These are phyloP conservation scores for Chalciporus pseudorubinellus DNA, from an alignment of 768 basidiomycete genomes.

Conservation along the genomic window DNA sequence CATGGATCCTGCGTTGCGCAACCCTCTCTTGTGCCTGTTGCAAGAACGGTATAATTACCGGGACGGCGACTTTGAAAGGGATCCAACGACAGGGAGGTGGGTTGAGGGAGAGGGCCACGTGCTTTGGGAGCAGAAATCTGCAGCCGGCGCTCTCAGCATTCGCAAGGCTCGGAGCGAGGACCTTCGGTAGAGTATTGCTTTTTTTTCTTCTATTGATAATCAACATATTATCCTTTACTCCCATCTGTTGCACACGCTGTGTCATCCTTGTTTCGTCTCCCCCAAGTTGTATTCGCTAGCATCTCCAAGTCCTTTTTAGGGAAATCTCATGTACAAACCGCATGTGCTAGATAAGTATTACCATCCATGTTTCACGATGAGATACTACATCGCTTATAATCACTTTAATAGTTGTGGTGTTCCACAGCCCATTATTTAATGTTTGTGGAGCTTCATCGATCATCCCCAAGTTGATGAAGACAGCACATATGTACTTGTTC, in stretches of 20 bases:
- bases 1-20: slow-evolving; percentile 85
- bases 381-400: no score
- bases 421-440: no score
- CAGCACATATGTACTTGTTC: no score
- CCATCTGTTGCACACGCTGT: slow-evolving; percentile 7
- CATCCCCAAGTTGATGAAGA: no score
- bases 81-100: slow-evolving; percentile 65
- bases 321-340: no score
- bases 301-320: background rate
- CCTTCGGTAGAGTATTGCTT: slow-evolving; percentile 36
- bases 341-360: background rate
- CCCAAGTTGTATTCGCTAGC: background rate
- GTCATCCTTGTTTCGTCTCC: background rate
- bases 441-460: no score
- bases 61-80: slow-evolving; percentile 84
- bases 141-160: slow-evolving; percentile 35
- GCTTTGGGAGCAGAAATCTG: slow-evolving; percentile 60
- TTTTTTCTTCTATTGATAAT: background rate
- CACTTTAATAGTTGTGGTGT: no score
- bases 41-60: slow-evolving; percentile 72
- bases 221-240: background rate
- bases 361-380: background rate
- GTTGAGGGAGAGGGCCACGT: slow-evolving; percentile 59
- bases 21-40: slow-evolving; percentile 71
- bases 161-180: slow-evolving; percentile 39